These are phyloP conservation scores for Colletotrichum australisinense DNA, from an alignment of 2,329 filamentous ascomycete species.

Conservation along the genomic window DNA sequence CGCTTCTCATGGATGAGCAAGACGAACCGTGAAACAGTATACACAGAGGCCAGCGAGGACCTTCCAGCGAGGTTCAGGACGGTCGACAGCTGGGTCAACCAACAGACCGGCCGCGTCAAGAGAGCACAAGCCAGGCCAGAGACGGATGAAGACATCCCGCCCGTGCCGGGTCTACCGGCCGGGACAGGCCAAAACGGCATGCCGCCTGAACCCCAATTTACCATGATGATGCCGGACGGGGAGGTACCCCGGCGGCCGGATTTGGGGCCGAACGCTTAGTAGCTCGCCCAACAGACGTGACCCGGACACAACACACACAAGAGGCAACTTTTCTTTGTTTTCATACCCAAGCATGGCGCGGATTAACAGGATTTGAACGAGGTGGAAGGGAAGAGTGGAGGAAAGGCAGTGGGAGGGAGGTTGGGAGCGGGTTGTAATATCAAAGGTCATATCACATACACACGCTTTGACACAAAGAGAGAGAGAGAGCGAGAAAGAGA, in stretches of 20 bases:
- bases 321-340: slow-evolving; percentile 32
- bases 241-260: slow-evolving; percentile 58
- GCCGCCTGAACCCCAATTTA: slow-evolving; percentile 58
- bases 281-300: slow-evolving; percentile 5
- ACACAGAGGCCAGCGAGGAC: slow-evolving; percentile 65
- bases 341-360: slow-evolving; percentile 33
- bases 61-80: slow-evolving; percentile 66
- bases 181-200: slow-evolving; percentile 47
- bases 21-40: slow-evolving; percentile 60
- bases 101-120: slow-evolving; percentile 68
- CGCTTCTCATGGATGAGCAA: slow-evolving; percentile 52
- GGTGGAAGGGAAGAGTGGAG: neutral
- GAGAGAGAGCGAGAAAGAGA: neutral
- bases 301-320: neutral
- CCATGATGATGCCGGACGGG: slow-evolving; percentile 63
- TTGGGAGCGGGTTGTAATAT: slow-evolving; percentile 13
- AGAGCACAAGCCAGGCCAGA: slow-evolving; percentile 54
- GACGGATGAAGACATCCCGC: slow-evolving; percentile 48
- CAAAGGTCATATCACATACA: slow-evolving; percentile 17
- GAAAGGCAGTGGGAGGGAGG: neutral
- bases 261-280: slow-evolving; percentile 8
- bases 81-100: slow-evolving; percentile 73
- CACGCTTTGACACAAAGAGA: neutral
- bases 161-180: slow-evolving; percentile 50
- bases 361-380: neutral